Evolutionary conservation across 2,329 filamentous ascomycete genomes (phyloP), one percentile per base, ranked within the genome.

Genomic region (Fusarium sp.): DNA sequence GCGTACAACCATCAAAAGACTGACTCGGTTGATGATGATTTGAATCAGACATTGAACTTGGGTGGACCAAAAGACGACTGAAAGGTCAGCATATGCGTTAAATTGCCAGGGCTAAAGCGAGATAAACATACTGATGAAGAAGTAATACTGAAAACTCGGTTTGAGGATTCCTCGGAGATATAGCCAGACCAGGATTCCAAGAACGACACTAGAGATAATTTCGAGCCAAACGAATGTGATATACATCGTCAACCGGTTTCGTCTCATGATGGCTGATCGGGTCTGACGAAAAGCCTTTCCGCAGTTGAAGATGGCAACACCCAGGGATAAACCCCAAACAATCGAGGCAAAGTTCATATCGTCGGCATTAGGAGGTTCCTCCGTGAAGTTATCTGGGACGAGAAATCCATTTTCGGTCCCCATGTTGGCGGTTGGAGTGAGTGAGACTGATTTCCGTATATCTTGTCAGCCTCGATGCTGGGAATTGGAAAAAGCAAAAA

Each of bases 11-110:
- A 83, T 79, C 22, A 86, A 78, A 10, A 86, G 77, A 1, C 80
- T 78, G 33, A 85, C 80, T 44, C 84, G 81, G 65, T 86, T 86
- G 72, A 85, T 82, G 73, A 86, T 85, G 50, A 86, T 86, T 67
- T 85, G 84, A 72, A 84, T 81, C 4, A 86, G 74, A n/a, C 83
- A 78, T 44, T 76, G 74, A 2, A 76, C 71, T 68, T 85, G 82
- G 10, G 82, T 77, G 2, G 66, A 73, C 74, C 74, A 75, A n/a
- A 71, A 69, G 38, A 72, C 58, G 34, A 75, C 72, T 82, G 15
- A 66, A 36, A 7, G n/a, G 46, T 72, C 22, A 72, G 58, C n/a
- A 51, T 7, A 10, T 26, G 18, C 7, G 8, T 14, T 3, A 5
- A 5, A 9, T 1, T 14, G n/a, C n/a, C 7, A 17, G 20, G 3